Evolutionary conservation across 768 basidiomycete species (phyloP), one percentile per base, ranked within the genome.

Genomic region (Phanerochaete carnosa): DNA sequence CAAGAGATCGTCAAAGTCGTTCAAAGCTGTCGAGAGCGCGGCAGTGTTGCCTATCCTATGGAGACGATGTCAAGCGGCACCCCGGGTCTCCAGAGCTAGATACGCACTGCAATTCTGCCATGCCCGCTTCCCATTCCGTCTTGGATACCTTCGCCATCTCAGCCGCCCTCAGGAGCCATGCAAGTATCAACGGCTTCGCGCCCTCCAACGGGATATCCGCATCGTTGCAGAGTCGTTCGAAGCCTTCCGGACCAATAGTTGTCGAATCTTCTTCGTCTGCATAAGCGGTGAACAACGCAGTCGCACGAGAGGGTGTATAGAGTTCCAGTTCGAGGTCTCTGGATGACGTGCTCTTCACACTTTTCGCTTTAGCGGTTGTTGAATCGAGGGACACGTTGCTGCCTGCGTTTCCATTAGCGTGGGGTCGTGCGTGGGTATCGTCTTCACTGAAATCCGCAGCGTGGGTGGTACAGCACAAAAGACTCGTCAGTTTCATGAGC

Each of bases 121-220:
- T 84, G 19, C 84, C 88, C 59, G 78, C 77, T n/a, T 76, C 71
- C 92, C 92, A 94, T 67, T 90, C 89, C 8, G 82, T 78, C 72
- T 78, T 82, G 46, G 81, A 80, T 50, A 94, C 76, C 65, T 85
- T 89, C 30, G 79, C 89, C 86, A 94, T 87, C 68, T 92, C 89
- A 60, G 79, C 77, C 11, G 88, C 81, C 49, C 81, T 76, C 58
- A 90, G 72, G 65, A 89, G 87, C 92, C 92, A 94, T 25, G 89
- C 83, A 15, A 93, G 75, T 19, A 93, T 77, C 56, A 94, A 76
- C 22, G 90, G 88, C 62, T 84, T 73, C 6, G 87, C 77, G 30
- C 90, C 89, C 22, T 93, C 91, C 71, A 94, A 75, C 0, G 89
- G 77, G 49, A 93, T 81, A n/a, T 82, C 75, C 13, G 86, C 83